Conservation (phyloP, 2,329 filamentous ascomycete genomes). For the Cercospora berteroae region DNA sequence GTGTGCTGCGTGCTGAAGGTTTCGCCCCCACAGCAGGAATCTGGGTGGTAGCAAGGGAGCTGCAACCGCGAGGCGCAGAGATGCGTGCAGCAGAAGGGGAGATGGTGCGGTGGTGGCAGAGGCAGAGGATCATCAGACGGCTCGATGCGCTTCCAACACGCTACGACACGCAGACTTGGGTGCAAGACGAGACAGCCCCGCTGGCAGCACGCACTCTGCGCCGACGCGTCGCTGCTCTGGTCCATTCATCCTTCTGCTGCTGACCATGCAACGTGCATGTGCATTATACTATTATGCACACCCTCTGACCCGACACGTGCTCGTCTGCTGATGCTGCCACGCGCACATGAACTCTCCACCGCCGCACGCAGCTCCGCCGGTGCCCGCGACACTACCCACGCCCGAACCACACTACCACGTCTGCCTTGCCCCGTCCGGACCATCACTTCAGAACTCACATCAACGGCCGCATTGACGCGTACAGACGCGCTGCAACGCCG, state of each 20-base stretch:
- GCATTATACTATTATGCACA: neutral
- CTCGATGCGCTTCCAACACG: neutral
- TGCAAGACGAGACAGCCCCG: neutral
- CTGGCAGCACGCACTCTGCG: neutral
- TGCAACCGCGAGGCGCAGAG: neutral
- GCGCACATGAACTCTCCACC: neutral
- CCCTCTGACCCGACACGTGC: neutral
- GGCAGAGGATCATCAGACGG: neutral
- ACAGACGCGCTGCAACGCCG: neutral
- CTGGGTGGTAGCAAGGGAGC: neutral
- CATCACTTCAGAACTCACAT: neutral
- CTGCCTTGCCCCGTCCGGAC: neutral
- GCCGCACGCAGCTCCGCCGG: neutral
- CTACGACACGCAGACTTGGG: neutral
- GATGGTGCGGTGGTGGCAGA: neutral
- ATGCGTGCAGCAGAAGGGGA: neutral
- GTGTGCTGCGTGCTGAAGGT: neutral
- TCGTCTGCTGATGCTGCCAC: neutral
- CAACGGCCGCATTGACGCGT: constrained; percentile 2
- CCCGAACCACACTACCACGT: neutral
- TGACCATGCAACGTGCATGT: neutral
- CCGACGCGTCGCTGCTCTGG: neutral
- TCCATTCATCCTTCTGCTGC: neutral
- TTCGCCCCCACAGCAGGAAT: neutral
- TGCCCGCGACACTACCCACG: neutral